These are phyloP conservation scores for Amaranthus hypochondriacus DNA, from an alignment of 148 eudicot genomes.

Conservation along the genomic window DNA sequence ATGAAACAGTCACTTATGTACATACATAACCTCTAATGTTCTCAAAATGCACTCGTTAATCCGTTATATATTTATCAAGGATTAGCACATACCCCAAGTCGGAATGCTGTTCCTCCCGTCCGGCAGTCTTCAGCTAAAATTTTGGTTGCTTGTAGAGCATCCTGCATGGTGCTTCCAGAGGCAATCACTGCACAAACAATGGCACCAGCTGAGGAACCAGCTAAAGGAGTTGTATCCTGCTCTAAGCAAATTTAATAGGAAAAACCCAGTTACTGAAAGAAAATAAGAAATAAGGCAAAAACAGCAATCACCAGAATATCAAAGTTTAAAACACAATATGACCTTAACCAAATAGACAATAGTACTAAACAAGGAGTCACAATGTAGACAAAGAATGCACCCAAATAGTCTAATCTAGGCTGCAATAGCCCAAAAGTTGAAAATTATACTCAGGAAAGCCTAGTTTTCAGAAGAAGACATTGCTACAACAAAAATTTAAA, in stretches of 20 bases:
- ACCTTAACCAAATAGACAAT: background rate
- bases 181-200: constrained; percentile 94
- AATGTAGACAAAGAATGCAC: too few relatives aligned
- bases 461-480: too few relatives aligned
- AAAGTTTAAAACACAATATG: background rate
- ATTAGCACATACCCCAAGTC: constrained; percentile 67
- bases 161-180: constrained; percentile 83
- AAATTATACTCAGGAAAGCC: too few relatives aligned
- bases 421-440: too few relatives aligned
- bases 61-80: background rate
- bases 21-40: background rate
- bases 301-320: constrained; percentile 1
- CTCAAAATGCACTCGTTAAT: background rate
- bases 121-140: constrained; percentile 89
- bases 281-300: background rate
- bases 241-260: constrained; percentile 26
- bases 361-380: background rate
- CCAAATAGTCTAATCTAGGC: too few relatives aligned
- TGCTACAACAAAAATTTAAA: too few relatives aligned
- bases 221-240: constrained; percentile 94
- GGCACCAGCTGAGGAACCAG: constrained; percentile 99
- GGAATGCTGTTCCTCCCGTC: constrained; percentile 78
- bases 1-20: background rate
- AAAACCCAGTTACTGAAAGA: constrained; percentile 19
- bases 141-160: constrained; percentile 78